Evolutionary conservation across 257 asterid species (phyloP), one percentile per base, ranked within the genome.

Genomic region (Przewalskia tangutica): DNA sequence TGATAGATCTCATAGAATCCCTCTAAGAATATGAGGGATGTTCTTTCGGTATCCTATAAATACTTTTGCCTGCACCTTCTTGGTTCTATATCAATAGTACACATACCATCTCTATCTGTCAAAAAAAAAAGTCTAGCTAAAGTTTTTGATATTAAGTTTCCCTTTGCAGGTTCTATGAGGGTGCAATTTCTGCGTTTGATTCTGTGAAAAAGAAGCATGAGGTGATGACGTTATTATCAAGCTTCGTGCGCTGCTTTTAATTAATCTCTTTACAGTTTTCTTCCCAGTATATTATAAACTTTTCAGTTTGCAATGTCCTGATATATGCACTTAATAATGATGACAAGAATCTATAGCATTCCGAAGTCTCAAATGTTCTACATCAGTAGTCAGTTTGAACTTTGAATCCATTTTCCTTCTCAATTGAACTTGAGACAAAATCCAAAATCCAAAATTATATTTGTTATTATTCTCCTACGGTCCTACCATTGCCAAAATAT

Each of bases 161-260:
- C 78, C 55, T 76, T 32, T 85, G 85, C 89, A 91, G 95, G 89
- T 87, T 78, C 79, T n/a, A 88, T 38, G 87, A 88, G 81, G 95
- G 93, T 7, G 54, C 82, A 44, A 63, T 91, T 83, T 60, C 85
- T 77, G 80, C 89, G 20, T 91, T 87, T 85, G 89, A 88, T 86
- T 88, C 70, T 83, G 67, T 78, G 71, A 64, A 7, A 32, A 89
- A 86, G 88, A 83, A 40, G 82, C 95, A 91, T 77, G 48, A 82
- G 91, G 91, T 91, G 85, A 64, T 88, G 81, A 79, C 14, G 27
- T 50, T 13, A 59, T 40, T 59, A 50, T 64, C 27, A 23, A 46
- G 18, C 48, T 62, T n/a, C 8, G 6, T 62, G 48, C 17, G 13
- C 83, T 80, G 18, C 12, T 80, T 38, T 9, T 5, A 23, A 63